Evolutionary conservation across 495 filamentous ascomycete species (phyloP).

Genomic region (Thozetella sp.): DNA sequence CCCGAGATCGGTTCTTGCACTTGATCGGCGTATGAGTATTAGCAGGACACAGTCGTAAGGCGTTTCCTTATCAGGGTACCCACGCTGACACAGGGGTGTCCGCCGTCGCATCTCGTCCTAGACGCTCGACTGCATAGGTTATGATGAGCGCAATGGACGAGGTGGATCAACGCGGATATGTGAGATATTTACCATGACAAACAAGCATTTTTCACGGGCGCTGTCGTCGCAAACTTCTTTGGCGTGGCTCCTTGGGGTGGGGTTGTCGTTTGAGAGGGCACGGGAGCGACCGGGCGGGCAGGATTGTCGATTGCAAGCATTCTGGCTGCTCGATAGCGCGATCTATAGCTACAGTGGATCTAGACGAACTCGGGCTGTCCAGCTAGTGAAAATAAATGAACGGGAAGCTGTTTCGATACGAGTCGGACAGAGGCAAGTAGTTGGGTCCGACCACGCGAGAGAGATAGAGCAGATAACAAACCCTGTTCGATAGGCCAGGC

Average conservation of each 20-base stretch:
- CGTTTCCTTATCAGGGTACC: background rate
- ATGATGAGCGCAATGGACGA: background rate
- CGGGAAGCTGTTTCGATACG: too few species aligned
- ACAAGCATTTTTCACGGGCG: background rate
- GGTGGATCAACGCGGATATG: background rate
- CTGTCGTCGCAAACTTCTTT: background rate
- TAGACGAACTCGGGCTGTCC: too few species aligned
- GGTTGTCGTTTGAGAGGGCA: background rate
- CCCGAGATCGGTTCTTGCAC: slow-evolving; percentile 3
- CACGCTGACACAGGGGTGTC: slow-evolving; percentile 5
- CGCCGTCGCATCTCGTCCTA: slow-evolving; percentile 8
- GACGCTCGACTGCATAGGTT: background rate
- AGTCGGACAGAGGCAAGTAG: too few species aligned
- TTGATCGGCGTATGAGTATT: background rate
- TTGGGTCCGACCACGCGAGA: too few species aligned
- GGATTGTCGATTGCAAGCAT: background rate
- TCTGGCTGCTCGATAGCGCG: background rate
- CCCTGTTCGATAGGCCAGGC: too few species aligned
- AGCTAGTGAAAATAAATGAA: too few species aligned
- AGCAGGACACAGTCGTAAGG: background rate
- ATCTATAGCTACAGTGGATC: too few species aligned
- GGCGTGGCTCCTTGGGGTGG: background rate
- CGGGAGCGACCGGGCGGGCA: background rate
- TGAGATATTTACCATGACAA: background rate
- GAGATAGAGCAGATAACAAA: too few species aligned